Evolutionary conservation across 805 yeast species (phyloP), one percentile per base, ranked within the genome.

Genomic region (Komagataella pastoris): DNA sequence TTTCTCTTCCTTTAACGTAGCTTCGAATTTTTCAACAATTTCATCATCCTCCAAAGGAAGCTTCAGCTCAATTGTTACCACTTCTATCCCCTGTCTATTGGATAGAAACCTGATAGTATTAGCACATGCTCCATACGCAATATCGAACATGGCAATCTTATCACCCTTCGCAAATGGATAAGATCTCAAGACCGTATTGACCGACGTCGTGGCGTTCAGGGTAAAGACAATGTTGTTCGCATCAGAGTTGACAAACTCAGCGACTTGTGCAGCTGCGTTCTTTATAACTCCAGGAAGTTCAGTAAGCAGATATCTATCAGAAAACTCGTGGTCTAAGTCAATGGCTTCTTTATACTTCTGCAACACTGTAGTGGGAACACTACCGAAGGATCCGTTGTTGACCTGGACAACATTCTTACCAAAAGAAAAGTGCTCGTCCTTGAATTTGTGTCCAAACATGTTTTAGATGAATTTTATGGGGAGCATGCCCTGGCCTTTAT

Each of bases 301-400:
- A 17, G 57, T 17, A 6, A 64, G 59, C 49, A 68, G 57, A 56
- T 66, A 80, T 44, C 60, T 56, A 58, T 83, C 88, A 0, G 88
- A 81, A 54, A 66, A 72, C 3, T 54, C 51, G 24, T 62, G 59
- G 46, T 68, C 68, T 47, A 61, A 54, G 36, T 65, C 54, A 23
- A 64, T 50, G 17, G 57, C 58, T 49, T 63, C 56, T 40, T 63
- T 54, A 54, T 65, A 73, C 12, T 63, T 65, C 1, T 73, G 72
- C 21, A 69, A 56, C 1, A 82, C 78, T 3, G 71, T 65, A 7
- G 60, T 65, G 0, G 88, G 85, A 3, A 75, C 68, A 1, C 74
- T 65, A 1, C 88, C 89, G 58, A 64, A 83, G 1, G 85, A 75
- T 6, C 88, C 88, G 59, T 82, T 82, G 62, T 83, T 83, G 47